Evolutionary conservation across 2,329 filamentous ascomycete species (phyloP), one percentile per base, ranked within the genome.

Genomic region (Cercospora zeina): DNA sequence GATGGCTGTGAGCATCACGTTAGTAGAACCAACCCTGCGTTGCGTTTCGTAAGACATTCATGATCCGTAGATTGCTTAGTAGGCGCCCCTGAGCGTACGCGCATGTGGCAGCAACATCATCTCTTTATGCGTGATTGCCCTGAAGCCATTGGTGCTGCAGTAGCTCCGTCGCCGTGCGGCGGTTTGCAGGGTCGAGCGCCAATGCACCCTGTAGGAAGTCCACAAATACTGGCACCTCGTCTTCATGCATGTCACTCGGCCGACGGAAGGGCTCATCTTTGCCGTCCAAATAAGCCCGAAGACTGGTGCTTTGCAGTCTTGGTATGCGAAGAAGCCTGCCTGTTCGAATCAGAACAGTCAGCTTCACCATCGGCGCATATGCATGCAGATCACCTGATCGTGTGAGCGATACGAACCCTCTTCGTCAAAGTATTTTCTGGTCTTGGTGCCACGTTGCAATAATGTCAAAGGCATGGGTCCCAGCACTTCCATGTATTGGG

Each of bases 401-500:
- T 27, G 24, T 6, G 24, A 6, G 24, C 24, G 6, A 27, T 27
- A 27, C 24, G 24, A 27, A 24, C 61, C 57, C 21, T 55, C 11
- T 14, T 61, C 42, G 13, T 68, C 54, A 33, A 66, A 65, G 39
- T 63, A 69, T 16, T 65, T 55, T n/a, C 54, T n/a, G 8, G 62
- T 54, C 31, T 54, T 61, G 19, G 31, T 31, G 8, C 64, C 64
- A 27, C 65, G 67, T 19, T 63, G 33, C 3, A 69, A 47, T 13
- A 68, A 58, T 27, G 54, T 30, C 16, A 57, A 19, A 5, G 64
- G 67, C 27, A 67, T 64, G 24, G 42, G 56, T 4, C 67, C 67
- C 19, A 69, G 60, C 4, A 62, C 54, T 24, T 63, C 59, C 53
- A 69, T 66, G n/a, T 68, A 51, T 9, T 62, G 61, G 16, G 62